Base-by-base conservation (phyloP, 1,284 basidiomycete genomes). In the Rhodotorula sp. region DNA sequence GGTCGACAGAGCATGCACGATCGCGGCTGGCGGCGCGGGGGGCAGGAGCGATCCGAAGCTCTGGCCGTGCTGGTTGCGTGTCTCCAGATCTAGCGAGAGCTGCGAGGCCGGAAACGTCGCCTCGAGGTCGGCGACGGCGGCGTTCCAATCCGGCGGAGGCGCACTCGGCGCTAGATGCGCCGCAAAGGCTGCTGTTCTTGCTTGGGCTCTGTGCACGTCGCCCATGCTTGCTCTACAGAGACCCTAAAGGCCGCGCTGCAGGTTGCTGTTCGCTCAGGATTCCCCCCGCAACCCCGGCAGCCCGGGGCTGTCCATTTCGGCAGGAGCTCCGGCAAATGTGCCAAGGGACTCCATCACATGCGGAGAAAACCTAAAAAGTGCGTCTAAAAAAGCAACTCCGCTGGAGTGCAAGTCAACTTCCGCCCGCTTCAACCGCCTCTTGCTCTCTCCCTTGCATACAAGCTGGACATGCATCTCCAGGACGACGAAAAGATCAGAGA, bases 1-100 rank as follows among this genome's bases (percentile, higher is more conserved):
- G 1, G 71, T 71, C 26, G 55, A 52, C 19, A 57, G 52, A 4
- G 69, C 71, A 45, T 73, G 69, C 1, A 75, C 67, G n/a, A 75
- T 60, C 16, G 63, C 60, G 8, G 61, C 23, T 0, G 74, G 64
- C 1, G 74, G 69, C 2, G 69, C 23, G 3, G 69, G 64, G 14
- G 74, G 69, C 0, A 66, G 38, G 54, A 73, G 62, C 10, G 67
- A 63, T 0, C 74, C 71, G 18, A 52, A 71, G 3, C 64, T 62
- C 12, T 56, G 54, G 52, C 71, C 74, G 58, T 68, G 65, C n/a
- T 45, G 8, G 19, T 56, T 45, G 7, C 66, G 60, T 2, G 58
- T 73, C 0, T 18, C n/a, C n/a, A 62, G n/a, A 49, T 72, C 70
- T 60, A 69, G 56, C 5, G 63, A 64, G 54, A 75, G 70, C 52